Conservation (phyloP, 768 basidiomycete species). For the Boletus edulis region DNA sequence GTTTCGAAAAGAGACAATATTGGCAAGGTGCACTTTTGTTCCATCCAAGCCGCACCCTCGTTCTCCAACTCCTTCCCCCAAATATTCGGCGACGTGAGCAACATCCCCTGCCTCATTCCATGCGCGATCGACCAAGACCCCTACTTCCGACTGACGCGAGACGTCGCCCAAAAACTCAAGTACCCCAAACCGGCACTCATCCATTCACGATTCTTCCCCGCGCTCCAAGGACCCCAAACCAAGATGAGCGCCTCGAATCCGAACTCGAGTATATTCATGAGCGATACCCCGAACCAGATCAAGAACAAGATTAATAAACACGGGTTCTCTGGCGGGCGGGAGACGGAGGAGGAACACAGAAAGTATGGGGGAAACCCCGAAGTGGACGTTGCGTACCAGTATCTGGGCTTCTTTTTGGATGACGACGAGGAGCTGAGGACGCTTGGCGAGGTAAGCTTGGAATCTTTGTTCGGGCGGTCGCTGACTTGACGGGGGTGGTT, state of each 20-base stretch:
- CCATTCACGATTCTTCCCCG: conserved; percentile 97
- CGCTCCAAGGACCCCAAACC: conserved; percentile 94
- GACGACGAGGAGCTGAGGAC: conserved; percentile 85
- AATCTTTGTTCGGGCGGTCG: neutral
- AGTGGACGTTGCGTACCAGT: conserved; percentile 95
- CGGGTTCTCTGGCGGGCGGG: conserved; percentile 93
- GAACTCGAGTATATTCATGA: conserved; percentile 96
- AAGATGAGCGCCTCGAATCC: conserved; percentile 98
- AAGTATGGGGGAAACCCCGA: conserved; percentile 87
- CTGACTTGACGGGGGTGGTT: neutral
- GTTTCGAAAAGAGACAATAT: conserved; percentile 81
- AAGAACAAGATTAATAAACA: conserved; percentile 97
- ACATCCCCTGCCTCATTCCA: conserved; percentile 92
- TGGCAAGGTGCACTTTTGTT: conserved; percentile 94
- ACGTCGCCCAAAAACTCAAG: conserved; percentile 90
- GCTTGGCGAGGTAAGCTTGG: conserved; percentile 60
- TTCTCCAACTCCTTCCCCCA: conserved; percentile 99
- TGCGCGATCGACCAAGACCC: conserved; percentile 98
- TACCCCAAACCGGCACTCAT: conserved; percentile 93
- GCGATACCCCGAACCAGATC: conserved; percentile 86
- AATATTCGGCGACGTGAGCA: conserved; percentile 80
- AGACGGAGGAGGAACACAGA: conserved; percentile 94
- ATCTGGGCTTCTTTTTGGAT: conserved; percentile 91
- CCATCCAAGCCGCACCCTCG: conserved; percentile 93
- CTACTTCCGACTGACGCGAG: conserved; percentile 97